phyloP scores from a whole-genome alignment of 805 yeast genomes.

The Metschnikowia lochheadii region DNA sequence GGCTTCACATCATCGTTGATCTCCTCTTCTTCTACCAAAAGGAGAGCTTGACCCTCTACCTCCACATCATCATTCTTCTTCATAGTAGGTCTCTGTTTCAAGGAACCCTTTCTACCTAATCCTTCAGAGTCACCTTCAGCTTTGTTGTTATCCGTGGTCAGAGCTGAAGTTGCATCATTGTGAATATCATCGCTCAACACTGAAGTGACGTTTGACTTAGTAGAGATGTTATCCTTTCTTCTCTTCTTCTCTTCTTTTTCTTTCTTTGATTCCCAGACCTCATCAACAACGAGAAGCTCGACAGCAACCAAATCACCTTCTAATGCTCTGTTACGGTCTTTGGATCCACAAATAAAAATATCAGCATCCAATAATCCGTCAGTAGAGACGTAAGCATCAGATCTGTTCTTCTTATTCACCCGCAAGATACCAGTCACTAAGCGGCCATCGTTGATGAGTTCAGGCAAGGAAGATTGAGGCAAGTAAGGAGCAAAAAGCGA shows the following conservation, averaged over 20 bases:
- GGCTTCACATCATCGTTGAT: conserved; percentile 91
- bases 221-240: conserved; percentile 60
- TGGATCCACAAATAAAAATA: conserved; percentile 95
- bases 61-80: conserved; percentile 98
- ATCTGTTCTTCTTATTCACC: conserved; percentile 92
- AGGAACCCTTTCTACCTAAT: conserved; percentile 75
- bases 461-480: conserved; percentile 91
- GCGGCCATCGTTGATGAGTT: conserved; percentile 81
- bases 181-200: conserved; percentile 65
- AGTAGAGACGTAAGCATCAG: conserved; percentile 97
- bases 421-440: conserved; percentile 89
- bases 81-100: conserved; percentile 93
- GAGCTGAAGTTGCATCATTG: conserved; percentile 70
- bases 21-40: conserved; percentile 92
- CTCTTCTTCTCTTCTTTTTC: conserved; percentile 97
- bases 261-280: conserved; percentile 94
- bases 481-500: conserved; percentile 94
- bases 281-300: conserved; percentile 90
- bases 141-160: conserved; percentile 29
- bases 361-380: conserved; percentile 96
- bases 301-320: conserved; percentile 97
- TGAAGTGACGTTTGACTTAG: conserved; percentile 30
- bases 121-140: conserved; percentile 33
- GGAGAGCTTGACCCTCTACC: conserved; percentile 93
- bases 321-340: conserved; percentile 94